Base-by-base conservation (phyloP, 2,329 filamentous ascomycete species). In the Pseudogymnoascus sp. region DNA sequence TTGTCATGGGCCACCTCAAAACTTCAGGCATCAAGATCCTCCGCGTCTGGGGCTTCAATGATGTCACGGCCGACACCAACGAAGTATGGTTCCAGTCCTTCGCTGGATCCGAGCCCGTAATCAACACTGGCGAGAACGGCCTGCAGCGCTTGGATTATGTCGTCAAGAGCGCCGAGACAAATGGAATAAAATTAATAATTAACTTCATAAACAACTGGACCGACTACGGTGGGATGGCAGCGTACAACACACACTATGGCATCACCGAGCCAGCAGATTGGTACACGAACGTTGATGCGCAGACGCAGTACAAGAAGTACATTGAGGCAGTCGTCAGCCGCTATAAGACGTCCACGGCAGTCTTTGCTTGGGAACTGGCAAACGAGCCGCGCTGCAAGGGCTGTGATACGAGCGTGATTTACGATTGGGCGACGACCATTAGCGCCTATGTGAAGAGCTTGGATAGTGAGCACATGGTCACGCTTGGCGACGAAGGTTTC, bases 171-270 rank as follows among this genome's bases (percentile, higher is more conserved):
- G 85, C 85, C 4, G 84, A 86, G 71, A 76, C 77, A 62, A 77
- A 81, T 61, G 82, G 81, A 3, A 77, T 89, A 67, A 86, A 86
- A 71, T 75, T 88, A 4, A 85, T 89, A 65, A 81, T 86, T 69
- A 81, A 83, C 67, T 83, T 88, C 45, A 83, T 88, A 62, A 89
- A 89, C 74, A 84, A 89, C 74, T 90, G 86, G 85, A 77, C 77
- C 52, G 87, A 89, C 69, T 88, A 87, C 45, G 85, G 85, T 29
- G 85, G 85, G 58, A 86, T 87, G 74, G 76, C 77, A 10, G 81
- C 81, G 1, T 87, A 87, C 67, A 78, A 79, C 49, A 75, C 72
- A 10, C 81, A 80, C 10, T 86, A 82, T 62, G 83, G 82, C 39
- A 80, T 79, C 74, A 71, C 59, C 71, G 59, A 77, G 80, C 61